Evolutionary conservation across 2,329 filamentous ascomycete species (phyloP).

Genomic region (Triangularia verruculosa): DNA sequence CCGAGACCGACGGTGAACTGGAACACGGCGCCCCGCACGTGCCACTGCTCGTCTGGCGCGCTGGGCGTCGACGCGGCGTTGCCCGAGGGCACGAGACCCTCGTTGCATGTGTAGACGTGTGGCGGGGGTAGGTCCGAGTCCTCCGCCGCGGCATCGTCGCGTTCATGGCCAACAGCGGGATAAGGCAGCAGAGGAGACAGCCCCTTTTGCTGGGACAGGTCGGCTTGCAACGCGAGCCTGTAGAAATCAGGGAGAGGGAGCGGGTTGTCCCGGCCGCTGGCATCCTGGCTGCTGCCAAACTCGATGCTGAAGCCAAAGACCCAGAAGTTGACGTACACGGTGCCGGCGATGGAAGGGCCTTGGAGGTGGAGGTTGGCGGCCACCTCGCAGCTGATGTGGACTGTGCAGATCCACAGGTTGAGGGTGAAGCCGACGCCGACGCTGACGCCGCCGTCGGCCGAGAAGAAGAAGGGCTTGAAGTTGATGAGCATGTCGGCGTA

Average conservation of each 20-base stretch:
- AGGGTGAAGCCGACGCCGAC: slow-evolving; percentile 14
- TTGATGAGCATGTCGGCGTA: slow-evolving; percentile 18
- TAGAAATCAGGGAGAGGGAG: slow-evolving; percentile 1
- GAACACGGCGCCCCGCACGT: slow-evolving; percentile 4
- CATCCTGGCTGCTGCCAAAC: slow-evolving; percentile 10
- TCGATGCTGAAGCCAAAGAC: slow-evolving; percentile 16
- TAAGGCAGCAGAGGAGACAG: slow-evolving; percentile 2
- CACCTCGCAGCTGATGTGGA: slow-evolving; percentile 11
- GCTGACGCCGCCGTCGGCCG: neutral
- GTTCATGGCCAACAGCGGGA: neutral
- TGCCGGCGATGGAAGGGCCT: slow-evolving; percentile 13
- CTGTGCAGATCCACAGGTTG: slow-evolving; percentile 9
- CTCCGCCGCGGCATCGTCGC: neutral
- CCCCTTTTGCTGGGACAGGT: neutral
- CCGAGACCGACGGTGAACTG: neutral
- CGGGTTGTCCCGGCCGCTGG: neutral
- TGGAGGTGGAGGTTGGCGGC: slow-evolving; percentile 5
- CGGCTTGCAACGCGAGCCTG: neutral
- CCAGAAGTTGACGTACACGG: slow-evolving; percentile 15
- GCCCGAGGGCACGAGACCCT: neutral
- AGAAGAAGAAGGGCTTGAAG: slow-evolving; percentile 12
- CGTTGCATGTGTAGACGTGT: neutral
- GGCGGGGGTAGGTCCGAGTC: neutral
- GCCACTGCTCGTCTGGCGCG: neutral
- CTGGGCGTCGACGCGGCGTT: neutral